phyloP scores from a whole-genome alignment of 305 asterid species.

The Fraxinus xanthoxyloides region DNA sequence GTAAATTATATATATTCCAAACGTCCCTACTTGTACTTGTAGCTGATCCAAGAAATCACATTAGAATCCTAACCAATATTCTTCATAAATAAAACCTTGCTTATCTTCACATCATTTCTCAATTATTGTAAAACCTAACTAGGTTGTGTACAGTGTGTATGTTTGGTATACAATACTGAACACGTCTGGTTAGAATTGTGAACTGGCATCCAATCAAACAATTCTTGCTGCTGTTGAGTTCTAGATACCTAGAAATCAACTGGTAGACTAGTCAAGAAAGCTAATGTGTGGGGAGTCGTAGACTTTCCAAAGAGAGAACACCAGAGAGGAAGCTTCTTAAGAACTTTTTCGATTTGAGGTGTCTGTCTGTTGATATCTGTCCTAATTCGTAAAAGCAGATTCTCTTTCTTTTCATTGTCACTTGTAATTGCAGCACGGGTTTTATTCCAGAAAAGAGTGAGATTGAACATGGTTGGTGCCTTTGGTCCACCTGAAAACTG shows the following conservation, averaged over 20 bases:
- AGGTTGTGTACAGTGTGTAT: neutral
- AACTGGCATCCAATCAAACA: neutral
- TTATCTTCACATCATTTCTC: neutral
- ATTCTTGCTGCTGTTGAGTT: neutral
- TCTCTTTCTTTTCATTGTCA: conserved; percentile 21
- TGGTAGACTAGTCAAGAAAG: conserved; percentile 61
- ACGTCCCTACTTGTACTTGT: neutral
- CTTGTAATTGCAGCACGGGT: conserved; percentile 21
- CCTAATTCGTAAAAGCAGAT: conserved; percentile 58
- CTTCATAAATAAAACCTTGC: neutral
- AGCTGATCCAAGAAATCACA: neutral
- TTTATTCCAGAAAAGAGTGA: conserved; percentile 58
- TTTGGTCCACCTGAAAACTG: conserved; percentile 88
- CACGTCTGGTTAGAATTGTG: neutral
- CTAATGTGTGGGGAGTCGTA: conserved; percentile 67
- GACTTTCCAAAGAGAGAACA: conserved; percentile 92
- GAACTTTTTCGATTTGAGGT: conserved; percentile 41
- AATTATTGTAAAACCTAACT: neutral
- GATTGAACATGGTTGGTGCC: conserved; percentile 64
- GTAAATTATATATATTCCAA: neutral
- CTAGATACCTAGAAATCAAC: conserved; percentile 34
- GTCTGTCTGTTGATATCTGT: conserved; percentile 71
- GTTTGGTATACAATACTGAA: neutral
- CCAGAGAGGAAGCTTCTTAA: conserved; percentile 80
- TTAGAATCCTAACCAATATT: neutral